Percentiles rank a stretch among this genome's conserved stretches.
Conservation (phyloP, 495 filamentous ascomycete genomes). For the Penicillium waksmanii region DNA sequence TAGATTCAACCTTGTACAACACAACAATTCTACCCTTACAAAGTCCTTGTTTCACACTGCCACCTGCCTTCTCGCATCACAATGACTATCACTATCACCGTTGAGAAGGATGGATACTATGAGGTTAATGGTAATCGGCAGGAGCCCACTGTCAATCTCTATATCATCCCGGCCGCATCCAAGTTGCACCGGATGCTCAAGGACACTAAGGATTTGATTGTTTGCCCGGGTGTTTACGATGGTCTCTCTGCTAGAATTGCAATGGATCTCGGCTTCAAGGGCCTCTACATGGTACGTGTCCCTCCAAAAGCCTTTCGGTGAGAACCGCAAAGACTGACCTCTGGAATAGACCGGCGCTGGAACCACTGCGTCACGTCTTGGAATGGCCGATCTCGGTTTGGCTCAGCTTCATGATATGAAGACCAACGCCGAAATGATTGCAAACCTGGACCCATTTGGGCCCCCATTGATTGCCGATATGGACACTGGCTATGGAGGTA, state of each 20-base stretch:
- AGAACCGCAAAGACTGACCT: conserved; percentile 8
- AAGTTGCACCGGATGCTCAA: conserved; percentile 51
- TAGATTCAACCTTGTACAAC: not conserved
- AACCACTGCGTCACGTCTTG: conserved; percentile 63
- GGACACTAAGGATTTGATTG: conserved; percentile 47
- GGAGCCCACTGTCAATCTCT: conserved; percentile 37
- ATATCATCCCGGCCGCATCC: conserved; percentile 45
- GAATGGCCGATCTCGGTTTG: conserved; percentile 69
- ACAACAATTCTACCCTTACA: not conserved
- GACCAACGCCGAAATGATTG: conserved; percentile 67
- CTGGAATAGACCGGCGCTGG: conserved; percentile 65
- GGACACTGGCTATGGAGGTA: conserved; percentile 67
- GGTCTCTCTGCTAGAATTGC: conserved; percentile 69
- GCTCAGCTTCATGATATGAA: conserved; percentile 68
- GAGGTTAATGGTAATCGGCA: conserved; percentile 38
- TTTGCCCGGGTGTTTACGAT: conserved; percentile 71
- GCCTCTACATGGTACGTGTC: conserved; percentile 66
- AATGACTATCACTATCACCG: conserved; percentile 43
- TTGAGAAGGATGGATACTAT: conserved; percentile 44
- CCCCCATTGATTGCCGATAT: conserved; percentile 72
- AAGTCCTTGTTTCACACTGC: not conserved
- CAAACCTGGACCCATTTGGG: conserved; percentile 58
- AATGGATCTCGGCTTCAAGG: conserved; percentile 61
- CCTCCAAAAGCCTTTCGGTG: not conserved
- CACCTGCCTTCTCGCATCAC: not conserved